A percentile compares a stretch with the other conserved stretches of the same genome.
Conservation (phyloP, 805 yeast species). For the Ogataea methylovora region DNA sequence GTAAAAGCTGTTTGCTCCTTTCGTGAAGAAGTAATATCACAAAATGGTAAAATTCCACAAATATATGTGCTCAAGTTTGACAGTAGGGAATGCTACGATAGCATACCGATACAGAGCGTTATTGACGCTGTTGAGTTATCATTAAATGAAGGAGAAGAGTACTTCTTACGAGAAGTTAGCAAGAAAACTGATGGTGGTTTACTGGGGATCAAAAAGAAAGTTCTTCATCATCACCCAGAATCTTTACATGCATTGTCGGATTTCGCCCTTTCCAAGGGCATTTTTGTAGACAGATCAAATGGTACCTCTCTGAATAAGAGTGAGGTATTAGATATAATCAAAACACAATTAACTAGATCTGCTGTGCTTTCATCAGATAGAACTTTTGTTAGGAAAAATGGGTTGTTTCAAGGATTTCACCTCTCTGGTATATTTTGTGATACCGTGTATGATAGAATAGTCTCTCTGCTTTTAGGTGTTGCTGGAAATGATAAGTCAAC, state of each 20-base stretch:
- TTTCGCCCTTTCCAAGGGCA: conserved; percentile 6
- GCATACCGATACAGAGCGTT: conserved; percentile 41
- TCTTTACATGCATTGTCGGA: conserved; percentile 1
- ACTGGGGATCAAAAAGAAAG: no score
- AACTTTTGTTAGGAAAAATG: conserved; percentile 45
- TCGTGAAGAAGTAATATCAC: conserved; percentile 18
- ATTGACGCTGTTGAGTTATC: conserved; percentile 7
- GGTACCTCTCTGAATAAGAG: conserved; percentile 30
- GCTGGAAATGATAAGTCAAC: conserved; percentile 16
- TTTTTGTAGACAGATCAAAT: conserved; percentile 24
- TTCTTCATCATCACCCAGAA: background rate
- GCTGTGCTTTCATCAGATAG: conserved; percentile 30
- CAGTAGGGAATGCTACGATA: conserved; percentile 69
- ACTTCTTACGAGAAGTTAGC: background rate
- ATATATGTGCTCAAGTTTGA: conserved; percentile 65
- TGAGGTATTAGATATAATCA: conserved; percentile 38
- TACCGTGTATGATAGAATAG: conserved; percentile 56
- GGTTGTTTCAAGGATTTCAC: conserved; percentile 81
- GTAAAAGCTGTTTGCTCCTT: conserved; percentile 30
- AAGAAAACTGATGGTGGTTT: no score
- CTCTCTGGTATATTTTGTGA: conserved; percentile 73
- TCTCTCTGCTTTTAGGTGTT: conserved; percentile 15
- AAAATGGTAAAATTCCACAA: conserved; percentile 21
- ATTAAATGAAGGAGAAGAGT: conserved; percentile 2
- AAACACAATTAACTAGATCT: conserved; percentile 47